Percentiles rank a stretch among this genome's conserved stretches.
phyloP scores from a whole-genome alignment of 176 grass and related monocot genomes.

The Avena atlantica region DNA sequence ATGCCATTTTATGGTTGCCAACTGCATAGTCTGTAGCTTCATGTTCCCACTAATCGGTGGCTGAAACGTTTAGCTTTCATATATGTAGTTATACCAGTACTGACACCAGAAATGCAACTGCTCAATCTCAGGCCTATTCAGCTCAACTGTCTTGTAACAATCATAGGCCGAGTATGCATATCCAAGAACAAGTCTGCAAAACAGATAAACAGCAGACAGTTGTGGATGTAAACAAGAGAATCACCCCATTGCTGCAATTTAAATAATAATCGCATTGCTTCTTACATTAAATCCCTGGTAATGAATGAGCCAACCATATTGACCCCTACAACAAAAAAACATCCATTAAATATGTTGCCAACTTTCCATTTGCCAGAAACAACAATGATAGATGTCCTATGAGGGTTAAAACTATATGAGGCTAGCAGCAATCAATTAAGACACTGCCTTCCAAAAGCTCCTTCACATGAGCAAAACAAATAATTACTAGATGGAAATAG shows the following conservation, averaged over 20 bases:
- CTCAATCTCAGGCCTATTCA: conserved; percentile 80
- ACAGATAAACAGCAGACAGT: not conserved
- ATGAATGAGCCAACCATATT: conserved; percentile 73
- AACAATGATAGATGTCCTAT: not conserved
- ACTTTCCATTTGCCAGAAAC: not conserved
- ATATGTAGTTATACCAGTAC: conserved; percentile 91
- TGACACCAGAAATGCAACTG: conserved; percentile 96
- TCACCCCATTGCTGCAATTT: not conserved
- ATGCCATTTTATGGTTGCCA: too few species aligned
- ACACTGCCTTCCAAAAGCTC: not conserved
- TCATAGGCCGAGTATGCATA: conserved; percentile 91
- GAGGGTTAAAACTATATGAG: not conserved
- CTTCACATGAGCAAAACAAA: not conserved
- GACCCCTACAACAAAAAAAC: conserved; percentile 42
- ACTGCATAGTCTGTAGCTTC: too few species aligned
- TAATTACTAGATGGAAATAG: not conserved
- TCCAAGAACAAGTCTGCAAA: conserved; percentile 76
- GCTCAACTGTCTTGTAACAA: conserved; percentile 89
- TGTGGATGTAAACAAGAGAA: not conserved
- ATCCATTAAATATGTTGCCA: conserved; percentile 20
- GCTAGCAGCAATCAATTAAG: not conserved
- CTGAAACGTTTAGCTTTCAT: too few species aligned
- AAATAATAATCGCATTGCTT: not conserved
- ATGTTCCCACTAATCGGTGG: too few species aligned
- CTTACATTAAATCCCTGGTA: conserved; percentile 73